Evolutionary conservation across 1,284 basidiomycete species (phyloP), one percentile per base, ranked within the genome.

Genomic region (Ceratobasidium sp.): DNA sequence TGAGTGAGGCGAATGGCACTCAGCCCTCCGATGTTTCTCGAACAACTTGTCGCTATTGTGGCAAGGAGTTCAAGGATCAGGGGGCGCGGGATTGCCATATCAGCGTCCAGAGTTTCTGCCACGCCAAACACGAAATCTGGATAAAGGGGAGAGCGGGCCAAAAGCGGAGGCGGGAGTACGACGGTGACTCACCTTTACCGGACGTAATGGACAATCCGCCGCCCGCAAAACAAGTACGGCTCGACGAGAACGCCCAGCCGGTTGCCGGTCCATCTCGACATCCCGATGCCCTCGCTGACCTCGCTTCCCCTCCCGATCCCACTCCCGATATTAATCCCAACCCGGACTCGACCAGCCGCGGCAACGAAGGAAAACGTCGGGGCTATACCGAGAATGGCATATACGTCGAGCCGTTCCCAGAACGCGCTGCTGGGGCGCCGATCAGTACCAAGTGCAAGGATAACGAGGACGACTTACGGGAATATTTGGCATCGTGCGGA

Each of bases 341-440:
- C 7, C 33, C 33, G 33, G 33, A 33, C 33, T 4, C 33, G 4
- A 4, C 33, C 33, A 33, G 33, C n/a, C n/a, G n/a, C n/a, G n/a
- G n/a, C n/a, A n/a, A n/a, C n/a, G n/a, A n/a, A n/a, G n/a, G n/a
- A n/a, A 33, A 33, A 20, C 15, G 2, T 40, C 59, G 10, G 0
- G 33, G 59, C 1, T 40, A 40, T 17, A 61, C 28, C 28, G 38
- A 26, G 33, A 40, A 76, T 10, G 74, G 74, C 10, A 13, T 67
- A 6, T 67, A 46, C 20, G 40, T 66, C 17, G 74, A 76, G 23
- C 9, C 20, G 23, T 76, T 76, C 40, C 74, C 74, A 0, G 26
- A 48, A 15, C 46, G 28, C 5, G 57, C 52, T 13, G 74, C 74
- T 0, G 74, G 73, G 13, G 33, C 48, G 61, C 46, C 73, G 42